Evolutionary conservation across 2,329 filamentous ascomycete genomes (phyloP).

Genomic region (Camptophora hylomeconis): DNA sequence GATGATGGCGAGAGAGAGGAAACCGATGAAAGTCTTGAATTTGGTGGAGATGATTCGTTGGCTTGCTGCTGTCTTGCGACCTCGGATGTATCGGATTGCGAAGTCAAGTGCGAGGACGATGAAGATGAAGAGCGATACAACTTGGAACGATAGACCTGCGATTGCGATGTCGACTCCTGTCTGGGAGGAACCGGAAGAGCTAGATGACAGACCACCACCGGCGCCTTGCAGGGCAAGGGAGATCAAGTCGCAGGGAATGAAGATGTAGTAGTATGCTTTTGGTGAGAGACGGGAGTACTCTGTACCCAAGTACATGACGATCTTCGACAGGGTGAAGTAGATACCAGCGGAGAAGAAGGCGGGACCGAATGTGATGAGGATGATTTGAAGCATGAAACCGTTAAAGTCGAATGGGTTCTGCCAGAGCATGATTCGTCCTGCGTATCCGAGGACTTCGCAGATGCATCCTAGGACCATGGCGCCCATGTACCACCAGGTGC

Average conservation of each 20-base stretch:
- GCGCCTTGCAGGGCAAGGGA: constrained; percentile 29
- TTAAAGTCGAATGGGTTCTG: constrained; percentile 45
- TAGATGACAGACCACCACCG: constrained; percentile 26
- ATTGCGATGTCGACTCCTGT: constrained; percentile 27
- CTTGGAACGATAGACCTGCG: constrained; percentile 30
- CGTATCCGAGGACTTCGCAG: constrained; percentile 49
- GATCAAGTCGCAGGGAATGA: constrained; percentile 30
- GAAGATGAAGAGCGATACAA: constrained; percentile 26
- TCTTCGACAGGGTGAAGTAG: constrained; percentile 47
- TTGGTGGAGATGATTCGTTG: constrained; percentile 19
- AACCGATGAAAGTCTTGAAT: constrained; percentile 44
- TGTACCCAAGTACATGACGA: constrained; percentile 26
- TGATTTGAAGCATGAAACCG: constrained; percentile 55
- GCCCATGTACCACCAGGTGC: constrained; percentile 30
- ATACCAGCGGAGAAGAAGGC: constrained; percentile 51
- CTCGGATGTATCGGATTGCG: constrained; percentile 12
- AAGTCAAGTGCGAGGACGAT: constrained; percentile 20
- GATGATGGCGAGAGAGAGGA: constrained; percentile 44
- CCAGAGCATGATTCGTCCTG: constrained; percentile 44
- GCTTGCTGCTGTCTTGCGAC: constrained; percentile 7
- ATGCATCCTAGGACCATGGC: constrained; percentile 44
- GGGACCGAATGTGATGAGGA: constrained; percentile 44
- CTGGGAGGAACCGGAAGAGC: constrained; percentile 12
- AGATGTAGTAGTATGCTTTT: constrained; percentile 24
- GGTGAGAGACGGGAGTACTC: constrained; percentile 28